Conservation (phyloP, 2,329 filamentous ascomycete species). For the Pseudogymnoascus sp. region DNA sequence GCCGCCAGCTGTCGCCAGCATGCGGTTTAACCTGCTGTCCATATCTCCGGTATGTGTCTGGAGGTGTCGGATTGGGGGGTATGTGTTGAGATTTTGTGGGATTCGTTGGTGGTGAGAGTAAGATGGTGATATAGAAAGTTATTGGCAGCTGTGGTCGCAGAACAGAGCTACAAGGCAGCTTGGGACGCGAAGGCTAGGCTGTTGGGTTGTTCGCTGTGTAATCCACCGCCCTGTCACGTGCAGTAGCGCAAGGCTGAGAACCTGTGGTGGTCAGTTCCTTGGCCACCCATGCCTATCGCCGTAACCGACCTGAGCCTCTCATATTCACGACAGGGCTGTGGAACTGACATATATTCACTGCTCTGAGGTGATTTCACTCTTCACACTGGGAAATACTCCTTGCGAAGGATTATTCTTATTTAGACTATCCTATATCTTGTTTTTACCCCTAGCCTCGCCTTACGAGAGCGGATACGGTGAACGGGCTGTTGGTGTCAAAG, state of each 20-base stretch:
- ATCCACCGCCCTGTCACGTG: constrained; percentile 9
- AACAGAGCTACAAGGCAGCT: constrained; percentile 11
- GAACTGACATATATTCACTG: neutral
- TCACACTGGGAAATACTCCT: neutral
- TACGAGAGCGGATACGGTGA: neutral
- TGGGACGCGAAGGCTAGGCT: constrained; percentile 8
- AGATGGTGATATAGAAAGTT: constrained; percentile 3
- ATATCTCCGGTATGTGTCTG: constrained; percentile 39
- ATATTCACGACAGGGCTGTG: neutral
- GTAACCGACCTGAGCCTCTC: neutral
- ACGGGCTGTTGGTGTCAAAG: neutral
- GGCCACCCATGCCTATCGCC: neutral
- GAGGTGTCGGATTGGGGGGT: constrained; percentile 10
- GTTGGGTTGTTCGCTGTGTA: constrained; percentile 5
- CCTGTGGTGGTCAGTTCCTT: neutral
- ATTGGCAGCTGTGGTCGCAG: neutral
- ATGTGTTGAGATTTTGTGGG: neutral
- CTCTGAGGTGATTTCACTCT: neutral
- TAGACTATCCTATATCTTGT: neutral
- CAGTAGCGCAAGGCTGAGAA: constrained; percentile 7
- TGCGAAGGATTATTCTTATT: neutral
- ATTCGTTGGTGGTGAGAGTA: constrained; percentile 1
- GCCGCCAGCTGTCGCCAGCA: constrained; percentile 70
- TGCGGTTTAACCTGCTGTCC: constrained; percentile 77
- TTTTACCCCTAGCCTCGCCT: neutral